Base-by-base conservation (phyloP, 768 basidiomycete genomes). In the Hirschioporus abietinus region DNA sequence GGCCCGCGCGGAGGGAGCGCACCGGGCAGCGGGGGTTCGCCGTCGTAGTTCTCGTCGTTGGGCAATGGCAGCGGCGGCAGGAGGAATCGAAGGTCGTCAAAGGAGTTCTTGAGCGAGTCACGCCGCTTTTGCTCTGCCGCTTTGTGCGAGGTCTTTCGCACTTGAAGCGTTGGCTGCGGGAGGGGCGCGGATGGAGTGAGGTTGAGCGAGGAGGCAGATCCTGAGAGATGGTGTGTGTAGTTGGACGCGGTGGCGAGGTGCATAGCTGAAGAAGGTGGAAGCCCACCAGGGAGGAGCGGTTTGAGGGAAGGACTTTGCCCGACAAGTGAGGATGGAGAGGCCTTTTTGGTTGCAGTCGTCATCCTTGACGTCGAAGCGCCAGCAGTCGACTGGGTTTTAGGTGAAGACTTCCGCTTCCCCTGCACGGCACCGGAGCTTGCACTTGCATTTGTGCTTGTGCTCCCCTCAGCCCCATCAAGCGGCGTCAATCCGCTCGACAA, bases 91-190 rank as follows among this genome's bases (percentile, higher is more conserved):
- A 95, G 82, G 65, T 93, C 92, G 71, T 95, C 92, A 72, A 91
- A 99, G 4, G 95, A 94, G 18, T 91, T 89, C 79, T 99, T 99
- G 67, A 99, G 86, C 59, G 93, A 95, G 77, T 99, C 96, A 9
- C 97, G 88, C 60, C 97, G 90, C 75, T 96, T 95, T 76, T 99
- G 97, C 77, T 99, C 97, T 6, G 97, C 97, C 15, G 89, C 92
- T 78, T 98, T 99, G 78, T 99, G 93, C 7, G 92, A 92, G 30
- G 89, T 89, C 76, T 93, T 93, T 67, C 87, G 84, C 61, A 84
- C 76, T 36, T 82, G 82, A 30, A 77, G 78, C 58, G 76, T 76
- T 59, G 73, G 84, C 69, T 58, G 70, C 2, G 74, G 71, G 58
- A 74, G 24, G 8, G 72, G 58, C 25, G 68, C 66, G 2, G 72